phyloP scores from a whole-genome alignment of 257 asterid species.

The Linderniella brevidens region DNA sequence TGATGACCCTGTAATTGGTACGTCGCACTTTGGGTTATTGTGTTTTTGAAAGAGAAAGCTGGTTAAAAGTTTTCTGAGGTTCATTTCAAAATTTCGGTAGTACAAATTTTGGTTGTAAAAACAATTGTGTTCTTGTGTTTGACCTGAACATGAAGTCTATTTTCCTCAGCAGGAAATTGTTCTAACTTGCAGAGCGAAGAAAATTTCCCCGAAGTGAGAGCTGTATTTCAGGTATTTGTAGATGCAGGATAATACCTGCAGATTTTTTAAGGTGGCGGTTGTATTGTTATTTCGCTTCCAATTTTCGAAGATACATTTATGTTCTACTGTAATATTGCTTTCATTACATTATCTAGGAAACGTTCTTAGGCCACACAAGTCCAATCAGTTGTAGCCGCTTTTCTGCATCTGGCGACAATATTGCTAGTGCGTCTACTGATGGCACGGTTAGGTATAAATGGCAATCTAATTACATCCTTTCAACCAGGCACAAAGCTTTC shows the following conservation, averaged over 20 bases:
- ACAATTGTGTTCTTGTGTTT: too few relatives aligned
- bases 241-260: background rate
- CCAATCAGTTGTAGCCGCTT: conserved; percentile 88
- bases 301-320: background rate
- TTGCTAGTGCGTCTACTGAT: conserved; percentile 92
- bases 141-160: background rate
- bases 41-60: conserved; percentile 3
- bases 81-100: background rate
- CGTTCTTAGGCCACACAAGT: conserved; percentile 95
- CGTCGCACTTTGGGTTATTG: conserved; percentile 13
- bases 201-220: conserved; percentile 67
- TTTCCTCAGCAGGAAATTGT: conserved; percentile 30
- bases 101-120: too few relatives aligned
- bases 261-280: too few relatives aligned
- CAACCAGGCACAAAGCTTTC: conserved; percentile 5
- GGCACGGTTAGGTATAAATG: conserved; percentile 74
- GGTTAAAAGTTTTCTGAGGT: conserved; percentile 2
- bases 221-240: conserved; percentile 51
- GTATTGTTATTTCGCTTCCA: background rate
- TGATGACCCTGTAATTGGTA: conserved; percentile 20
- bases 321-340: background rate
- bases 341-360: conserved; percentile 42
- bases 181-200: conserved; percentile 37
- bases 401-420: conserved; percentile 89
- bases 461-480: conserved; percentile 8